A percentile compares a stretch with the other conserved stretches of the same genome.
Evolutionary conservation across 208 protist genomes (phyloP).

Genomic region (Kentomonas sorsogonicus): DNA sequence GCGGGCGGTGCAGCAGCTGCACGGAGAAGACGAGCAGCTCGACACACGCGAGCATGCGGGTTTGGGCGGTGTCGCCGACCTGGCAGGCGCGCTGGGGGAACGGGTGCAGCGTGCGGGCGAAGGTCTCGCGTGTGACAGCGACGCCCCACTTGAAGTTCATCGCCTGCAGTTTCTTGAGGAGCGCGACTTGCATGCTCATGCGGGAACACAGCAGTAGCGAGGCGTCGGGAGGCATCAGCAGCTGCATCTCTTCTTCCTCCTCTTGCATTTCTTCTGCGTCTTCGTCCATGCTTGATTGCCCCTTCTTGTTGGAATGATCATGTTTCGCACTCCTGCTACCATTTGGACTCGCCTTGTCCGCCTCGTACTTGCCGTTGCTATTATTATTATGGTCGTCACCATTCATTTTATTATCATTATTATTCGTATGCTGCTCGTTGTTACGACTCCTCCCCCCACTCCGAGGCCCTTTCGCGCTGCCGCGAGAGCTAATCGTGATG

Average conservation of each 20-base stretch:
- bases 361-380: no score
- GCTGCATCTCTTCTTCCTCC: no score
- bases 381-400: no score
- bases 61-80: constrained; percentile 12
- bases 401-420: no score
- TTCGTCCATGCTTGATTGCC: no score
- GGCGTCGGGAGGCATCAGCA: constrained; percentile 8
- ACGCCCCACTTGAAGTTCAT: constrained; percentile 31
- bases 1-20: constrained; percentile 32
- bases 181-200: constrained; percentile 21
- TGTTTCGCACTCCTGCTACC: no score
- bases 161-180: constrained; percentile 13
- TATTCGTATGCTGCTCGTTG: constrained; percentile 16
- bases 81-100: constrained; percentile 19
- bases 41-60: constrained; percentile 19
- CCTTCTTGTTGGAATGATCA: no score
- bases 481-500: constrained; percentile 3
- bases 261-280: no score
- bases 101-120: constrained; percentile 18
- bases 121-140: constrained; percentile 16
- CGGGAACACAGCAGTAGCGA: constrained; percentile 28
- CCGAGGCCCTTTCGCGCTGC: no score
- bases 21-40: constrained; percentile 25
- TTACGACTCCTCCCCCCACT: not conserved
- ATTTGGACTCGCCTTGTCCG: no score